Evolutionary conservation across 2,329 filamentous ascomycete genomes (phyloP), one percentile per base, ranked within the genome.

Genomic region (Monosporascus ibericus): DNA sequence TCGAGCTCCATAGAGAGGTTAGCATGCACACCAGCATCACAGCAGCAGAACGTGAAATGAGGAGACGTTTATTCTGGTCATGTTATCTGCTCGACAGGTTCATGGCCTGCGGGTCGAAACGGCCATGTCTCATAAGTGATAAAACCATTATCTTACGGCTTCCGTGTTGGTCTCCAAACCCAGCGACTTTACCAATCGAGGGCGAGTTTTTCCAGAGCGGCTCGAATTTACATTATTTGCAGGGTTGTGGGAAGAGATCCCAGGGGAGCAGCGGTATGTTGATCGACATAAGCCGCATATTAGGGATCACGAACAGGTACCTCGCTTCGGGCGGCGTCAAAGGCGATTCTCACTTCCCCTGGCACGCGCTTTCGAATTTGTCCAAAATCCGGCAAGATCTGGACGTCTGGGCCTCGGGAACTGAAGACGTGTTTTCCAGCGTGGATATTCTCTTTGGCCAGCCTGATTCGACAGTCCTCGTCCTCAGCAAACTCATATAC

Each of bases 41-140:
- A 0, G 77, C 83, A 0, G 73, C 82, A 4, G 90, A 95, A 64
- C 80, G 87, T 52, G 90, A 95, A 71, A 84, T 85, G 63, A 80
- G 88, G 46, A 78, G 90, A 51, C 80, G 88, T n/a, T 73, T 95
- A 2, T 95, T 95, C 68, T 95, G 90, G 90, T 86, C 88, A 2
- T 92, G 88, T 65, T 95, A 94, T 62, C 74, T 95, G 25, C 85
- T 95, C 68, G 90, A 95, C 65, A 81, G 88, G n/a, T 94, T 92
- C 61, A 79, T 86, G 59, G 82, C 87, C 1, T 90, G 87, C 58
- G 90, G 90, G 17, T 92, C 90, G 3, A 90, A 88, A 62, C 79
- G 90, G 9, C 88, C 90, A 0, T 89, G 87, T n/a, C 73, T 95
- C 7, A 85, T 94, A 24, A 80, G 82, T 25, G 90, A 95, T 68